A percentile compares a stretch with the other conserved stretches of the same genome.
Evolutionary conservation across 371 early-diverging fungal species (phyloP).

Genomic region (Catenaria anguillulae): DNA sequence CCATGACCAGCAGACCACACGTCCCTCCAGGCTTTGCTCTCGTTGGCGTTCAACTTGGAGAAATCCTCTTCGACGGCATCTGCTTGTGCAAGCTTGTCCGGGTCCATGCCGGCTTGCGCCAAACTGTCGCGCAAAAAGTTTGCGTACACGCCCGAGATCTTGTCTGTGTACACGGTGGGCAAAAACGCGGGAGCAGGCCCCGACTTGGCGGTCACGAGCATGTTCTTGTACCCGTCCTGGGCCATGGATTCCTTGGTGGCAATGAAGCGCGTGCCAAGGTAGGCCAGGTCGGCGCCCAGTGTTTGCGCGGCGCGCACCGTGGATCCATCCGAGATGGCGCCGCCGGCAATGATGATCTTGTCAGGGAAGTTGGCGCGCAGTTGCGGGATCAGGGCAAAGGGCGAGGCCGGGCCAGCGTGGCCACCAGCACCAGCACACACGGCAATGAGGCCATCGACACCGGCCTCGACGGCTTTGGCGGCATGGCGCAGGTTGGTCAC

Average conservation of each 20-base stretch:
- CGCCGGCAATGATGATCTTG: conserved; percentile 2
- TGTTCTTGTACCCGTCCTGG: conserved; percentile 13
- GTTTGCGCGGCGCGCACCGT: conserved; percentile 13
- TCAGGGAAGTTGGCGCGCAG: background rate
- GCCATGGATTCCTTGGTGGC: conserved; percentile 10
- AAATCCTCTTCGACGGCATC: conserved; percentile 11
- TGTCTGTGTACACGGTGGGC: conserved; percentile 17
- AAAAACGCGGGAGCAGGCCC: conserved; percentile 14
- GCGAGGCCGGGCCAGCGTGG: conserved; percentile 15
- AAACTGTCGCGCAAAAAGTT: conserved; percentile 14
- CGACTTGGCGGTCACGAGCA: conserved; percentile 9
- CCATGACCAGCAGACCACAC: conserved; percentile 18
- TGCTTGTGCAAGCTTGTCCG: conserved; percentile 3
- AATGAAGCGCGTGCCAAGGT: conserved; percentile 13
- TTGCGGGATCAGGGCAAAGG: conserved; percentile 15
- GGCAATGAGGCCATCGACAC: conserved; percentile 18
- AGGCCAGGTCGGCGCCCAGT: conserved; percentile 17
- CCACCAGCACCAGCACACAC: conserved; percentile 18
- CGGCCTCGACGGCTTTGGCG: conserved; percentile 15
- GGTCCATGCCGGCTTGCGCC: conserved; percentile 8
- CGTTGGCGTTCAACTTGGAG: conserved; percentile 8
- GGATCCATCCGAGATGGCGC: conserved; percentile 14
- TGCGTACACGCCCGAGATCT: conserved; percentile 17
- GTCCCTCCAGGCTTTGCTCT: conserved; percentile 14
- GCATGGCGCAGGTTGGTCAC: conserved; percentile 17